Evolutionary conservation across 2,329 filamentous ascomycete species (phyloP), one percentile per base, ranked within the genome.

Genomic region (Aspergillus brunneoviolaceus): DNA sequence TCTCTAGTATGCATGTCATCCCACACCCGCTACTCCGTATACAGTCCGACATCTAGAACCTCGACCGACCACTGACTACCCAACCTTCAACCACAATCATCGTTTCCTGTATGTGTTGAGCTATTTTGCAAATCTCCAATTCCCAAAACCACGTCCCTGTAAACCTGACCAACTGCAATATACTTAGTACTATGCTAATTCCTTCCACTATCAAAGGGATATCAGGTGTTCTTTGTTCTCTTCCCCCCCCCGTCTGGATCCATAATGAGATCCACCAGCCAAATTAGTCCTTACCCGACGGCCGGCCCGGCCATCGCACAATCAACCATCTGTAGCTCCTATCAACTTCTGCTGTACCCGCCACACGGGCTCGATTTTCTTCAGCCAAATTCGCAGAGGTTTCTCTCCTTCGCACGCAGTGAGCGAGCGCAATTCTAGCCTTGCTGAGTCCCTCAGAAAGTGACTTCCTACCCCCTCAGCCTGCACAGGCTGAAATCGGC

Each of bases 401-500:
- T 16, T n/a, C 14, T 19, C 39, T 45, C 16, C 6, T 6, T 16
- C 39, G 14, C 16, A n/a, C 5, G n/a, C 14, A 16, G 4, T 5
- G 6, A 45, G 16, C 16, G n/a, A 16, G 39, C 39, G 39, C n/a
- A 19, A 45, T 45, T 45, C 14, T 6, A 19, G 3, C 1, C 6
- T 6, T 7, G 4, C 14, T 16, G 16, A 3, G n/a, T 7, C 39
- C 5, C 39, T 2, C 3, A 3, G 2, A 19, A 9, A n/a, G 6
- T 2, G 4, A 45, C 14, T 14, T 9, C 7, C 39, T 9, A 23
- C 3, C 39, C 14, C 14, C 16, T 7, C 39, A 19, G 16, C 5
- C 39, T 45, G 9, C 6, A 3, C 14, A 16, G 16, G 39, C 2
- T 45, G 39, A 23, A 23, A 50, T 65, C 59, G 63, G 59, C 51